Conservation (phyloP, 208 protist genomes). For the Acanthamoeba healyi region DNA sequence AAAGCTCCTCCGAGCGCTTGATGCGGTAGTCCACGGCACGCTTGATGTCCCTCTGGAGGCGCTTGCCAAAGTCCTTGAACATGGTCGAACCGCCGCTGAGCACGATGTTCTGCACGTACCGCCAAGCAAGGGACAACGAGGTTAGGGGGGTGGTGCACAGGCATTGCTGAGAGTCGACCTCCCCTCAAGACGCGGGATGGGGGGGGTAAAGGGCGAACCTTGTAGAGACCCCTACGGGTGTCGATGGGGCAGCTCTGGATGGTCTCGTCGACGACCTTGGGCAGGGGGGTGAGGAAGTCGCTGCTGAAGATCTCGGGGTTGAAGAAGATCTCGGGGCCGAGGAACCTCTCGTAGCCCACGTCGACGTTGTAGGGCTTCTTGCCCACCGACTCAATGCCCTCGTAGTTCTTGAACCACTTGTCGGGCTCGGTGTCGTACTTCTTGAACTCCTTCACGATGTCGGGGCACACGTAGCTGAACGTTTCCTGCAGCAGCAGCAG, state of each 20-base stretch:
- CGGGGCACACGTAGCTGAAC: conserved; percentile 95
- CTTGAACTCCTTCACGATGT: conserved; percentile 95
- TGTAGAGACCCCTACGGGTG: conserved; percentile 95
- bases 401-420: conserved; percentile 92
- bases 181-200: too few relatives aligned
- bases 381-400: conserved; percentile 78
- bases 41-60: conserved; percentile 94
- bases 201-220: conserved; percentile 75
- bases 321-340: conserved; percentile 99
- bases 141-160: too few relatives aligned
- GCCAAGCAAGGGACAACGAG: too few relatives aligned
- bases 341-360: conserved; percentile 98
- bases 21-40: conserved; percentile 88
- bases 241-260: conserved; percentile 98
- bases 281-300: conserved; percentile 95
- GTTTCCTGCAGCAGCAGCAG: too few relatives aligned
- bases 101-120: conserved; percentile 94
- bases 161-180: too few relatives aligned
- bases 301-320: conserved; percentile 96
- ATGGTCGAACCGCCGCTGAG: conserved; percentile 98
- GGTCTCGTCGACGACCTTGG: conserved; percentile 94
- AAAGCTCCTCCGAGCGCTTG: conserved; percentile 84
- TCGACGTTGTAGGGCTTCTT: conserved; percentile 90
- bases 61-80: conserved; percentile 96
- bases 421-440: conserved; percentile 94